A percentile compares a stretch with the other conserved stretches of the same genome.
phyloP scores from a whole-genome alignment of 2,329 filamentous ascomycete species.

The Penicillium sp. region DNA sequence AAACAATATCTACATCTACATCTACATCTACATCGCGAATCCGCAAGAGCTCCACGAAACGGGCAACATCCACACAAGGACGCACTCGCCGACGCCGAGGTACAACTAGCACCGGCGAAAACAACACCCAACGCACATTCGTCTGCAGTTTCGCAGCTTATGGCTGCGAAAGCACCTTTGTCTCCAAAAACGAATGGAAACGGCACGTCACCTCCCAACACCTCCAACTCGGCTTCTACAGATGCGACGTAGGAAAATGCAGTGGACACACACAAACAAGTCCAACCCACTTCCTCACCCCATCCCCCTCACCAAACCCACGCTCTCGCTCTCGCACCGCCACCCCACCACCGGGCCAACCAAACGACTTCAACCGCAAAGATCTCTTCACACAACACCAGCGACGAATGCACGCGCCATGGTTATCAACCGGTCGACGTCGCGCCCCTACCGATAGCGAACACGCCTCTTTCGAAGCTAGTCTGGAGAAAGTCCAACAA shows the following conservation, averaged over 20 bases:
- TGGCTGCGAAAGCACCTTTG: slow-evolving; percentile 73
- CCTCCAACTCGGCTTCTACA: slow-evolving; percentile 72
- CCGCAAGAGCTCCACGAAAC: slow-evolving; percentile 13
- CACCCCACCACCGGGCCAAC: slow-evolving; percentile 38
- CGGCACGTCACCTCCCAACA: slow-evolving; percentile 83
- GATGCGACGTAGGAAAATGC: slow-evolving; percentile 70
- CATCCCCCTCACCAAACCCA: slow-evolving; percentile 19
- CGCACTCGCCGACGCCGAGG: slow-evolving; percentile 14
- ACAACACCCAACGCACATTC: slow-evolving; percentile 58
- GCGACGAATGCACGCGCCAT: slow-evolving; percentile 77
- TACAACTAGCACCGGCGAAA: slow-evolving; percentile 1
- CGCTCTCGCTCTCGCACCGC: slow-evolving; percentile 9
- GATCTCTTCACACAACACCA: slow-evolving; percentile 90
- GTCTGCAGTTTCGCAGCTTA: slow-evolving; percentile 79
- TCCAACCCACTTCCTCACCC: slow-evolving; percentile 8
- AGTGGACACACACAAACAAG: slow-evolving; percentile 24
- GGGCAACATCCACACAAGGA: slow-evolving; percentile 9
- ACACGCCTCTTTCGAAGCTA: slow-evolving; percentile 51
- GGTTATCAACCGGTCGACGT: slow-evolving; percentile 54
- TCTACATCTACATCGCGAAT: slow-evolving; percentile 6
- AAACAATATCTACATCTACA: slow-evolving; percentile 2
- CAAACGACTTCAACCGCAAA: slow-evolving; percentile 83
- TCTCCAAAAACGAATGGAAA: slow-evolving; percentile 94
- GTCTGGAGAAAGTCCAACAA: slow-evolving; percentile 60
- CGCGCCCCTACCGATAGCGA: slow-evolving; percentile 32